Evolutionary conservation across 495 filamentous ascomycete genomes (phyloP).

Genomic region (Chaetomium fimeti): DNA sequence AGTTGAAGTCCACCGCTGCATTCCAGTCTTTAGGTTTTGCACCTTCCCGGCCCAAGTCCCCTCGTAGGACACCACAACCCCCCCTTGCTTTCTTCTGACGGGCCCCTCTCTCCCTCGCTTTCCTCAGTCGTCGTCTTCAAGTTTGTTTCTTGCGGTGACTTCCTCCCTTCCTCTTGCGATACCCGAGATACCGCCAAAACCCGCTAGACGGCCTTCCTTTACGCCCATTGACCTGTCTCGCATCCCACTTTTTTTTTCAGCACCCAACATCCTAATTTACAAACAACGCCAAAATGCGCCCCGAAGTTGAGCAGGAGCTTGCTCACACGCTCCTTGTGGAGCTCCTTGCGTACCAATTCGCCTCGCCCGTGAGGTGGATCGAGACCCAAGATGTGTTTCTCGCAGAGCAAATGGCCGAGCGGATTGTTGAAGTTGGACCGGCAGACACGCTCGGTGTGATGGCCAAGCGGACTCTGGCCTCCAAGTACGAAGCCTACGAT

Average conservation of each 20-base stretch:
- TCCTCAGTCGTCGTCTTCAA: neutral
- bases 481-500: conserved; percentile 99
- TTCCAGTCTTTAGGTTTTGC: conserved; percentile 16
- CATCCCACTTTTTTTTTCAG: neutral
- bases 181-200: conserved; percentile 19
- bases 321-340: conserved; percentile 96
- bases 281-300: conserved; percentile 69
- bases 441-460: conserved; percentile 98
- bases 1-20: conserved; percentile 10
- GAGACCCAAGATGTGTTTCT: conserved; percentile 99
- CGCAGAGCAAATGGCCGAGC: conserved; percentile 89
- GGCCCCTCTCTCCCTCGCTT: neutral
- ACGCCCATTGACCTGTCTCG: neutral
- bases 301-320: conserved; percentile 98
- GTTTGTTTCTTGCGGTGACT: neutral
- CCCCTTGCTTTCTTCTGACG: neutral
- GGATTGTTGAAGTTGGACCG: conserved; percentile 95
- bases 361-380: conserved; percentile 98
- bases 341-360: conserved; percentile 98
- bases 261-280: neutral
- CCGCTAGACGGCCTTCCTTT: conserved; percentile 13
- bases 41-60: neutral
- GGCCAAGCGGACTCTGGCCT: conserved; percentile 92
- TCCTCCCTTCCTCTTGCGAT: neutral
- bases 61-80: neutral